These are phyloP conservation scores for Euphrasia confusa DNA, from an alignment of 257 asterid species.

Conservation along the genomic window DNA sequence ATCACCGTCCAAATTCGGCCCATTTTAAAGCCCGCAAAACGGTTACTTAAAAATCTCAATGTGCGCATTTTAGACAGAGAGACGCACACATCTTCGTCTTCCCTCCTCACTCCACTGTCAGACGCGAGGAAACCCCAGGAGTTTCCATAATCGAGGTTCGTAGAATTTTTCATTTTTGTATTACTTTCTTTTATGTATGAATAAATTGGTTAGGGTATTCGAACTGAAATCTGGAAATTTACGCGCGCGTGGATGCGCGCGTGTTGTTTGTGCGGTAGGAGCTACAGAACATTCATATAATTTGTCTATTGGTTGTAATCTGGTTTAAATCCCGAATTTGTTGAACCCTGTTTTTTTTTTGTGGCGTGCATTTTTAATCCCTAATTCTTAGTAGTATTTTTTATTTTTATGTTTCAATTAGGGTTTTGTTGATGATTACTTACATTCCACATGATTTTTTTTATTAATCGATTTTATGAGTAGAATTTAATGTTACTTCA, in stretches of 20 bases:
- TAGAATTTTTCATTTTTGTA: background rate
- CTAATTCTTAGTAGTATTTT: background rate
- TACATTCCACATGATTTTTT: background rate
- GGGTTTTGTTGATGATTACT: background rate
- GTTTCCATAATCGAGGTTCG: constrained; percentile 22
- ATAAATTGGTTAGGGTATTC: constrained; percentile 11
- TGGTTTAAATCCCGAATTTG: background rate
- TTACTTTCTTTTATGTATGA: background rate
- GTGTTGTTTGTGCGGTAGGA: background rate
- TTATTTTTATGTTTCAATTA: background rate
- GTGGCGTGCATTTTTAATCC: background rate
- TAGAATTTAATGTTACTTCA: background rate
- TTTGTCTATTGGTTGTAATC: background rate
- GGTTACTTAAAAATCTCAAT: constrained; percentile 28
- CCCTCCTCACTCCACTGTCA: background rate
- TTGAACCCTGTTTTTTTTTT: background rate
- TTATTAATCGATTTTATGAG: background rate
- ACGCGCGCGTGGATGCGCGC: background rate
- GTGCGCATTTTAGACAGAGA: too few species aligned
- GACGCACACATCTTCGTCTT: background rate
- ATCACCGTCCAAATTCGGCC: background rate
- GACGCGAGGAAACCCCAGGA: constrained; percentile 7
- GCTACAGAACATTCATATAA: background rate
- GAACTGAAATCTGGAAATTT: constrained; percentile 6
- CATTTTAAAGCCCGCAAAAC: background rate